phyloP scores from a whole-genome alignment of 495 filamentous ascomycete genomes.

The Penicillium pulvis region DNA sequence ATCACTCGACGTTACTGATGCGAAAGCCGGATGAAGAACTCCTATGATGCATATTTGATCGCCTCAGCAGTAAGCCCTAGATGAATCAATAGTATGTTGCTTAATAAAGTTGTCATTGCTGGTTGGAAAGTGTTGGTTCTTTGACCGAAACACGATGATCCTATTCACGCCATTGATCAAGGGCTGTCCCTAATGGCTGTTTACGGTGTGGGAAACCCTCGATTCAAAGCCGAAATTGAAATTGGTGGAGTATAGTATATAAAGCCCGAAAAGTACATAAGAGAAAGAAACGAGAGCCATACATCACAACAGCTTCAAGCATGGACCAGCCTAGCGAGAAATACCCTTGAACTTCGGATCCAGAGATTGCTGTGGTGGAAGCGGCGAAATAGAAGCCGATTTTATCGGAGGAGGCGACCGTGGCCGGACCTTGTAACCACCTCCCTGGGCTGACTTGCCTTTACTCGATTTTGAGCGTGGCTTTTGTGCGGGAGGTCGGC shows the following conservation, averaged over 20 bases:
- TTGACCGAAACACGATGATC: too few species aligned
- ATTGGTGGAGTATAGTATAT: not conserved
- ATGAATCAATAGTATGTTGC: not conserved
- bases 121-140: too few species aligned
- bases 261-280: conserved; percentile 2
- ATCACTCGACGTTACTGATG: too few species aligned
- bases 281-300: not conserved
- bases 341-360: not conserved
- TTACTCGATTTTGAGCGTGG: conserved; percentile 18
- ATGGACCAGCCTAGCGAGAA: conserved; percentile 1
- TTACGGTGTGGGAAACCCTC: too few species aligned
- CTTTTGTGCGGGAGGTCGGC: not conserved
- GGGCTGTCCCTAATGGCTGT: too few species aligned
- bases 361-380: not conserved
- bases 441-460: conserved; percentile 17
- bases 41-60: not conserved
- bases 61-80: not conserved
- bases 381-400: not conserved
- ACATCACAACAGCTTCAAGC: not conserved
- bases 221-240: too few species aligned
- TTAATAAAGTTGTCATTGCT: too few species aligned
- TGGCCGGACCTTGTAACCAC: conserved; percentile 4
- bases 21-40: too few species aligned
- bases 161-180: too few species aligned
- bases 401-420: not conserved